Base-by-base conservation (phyloP, 1,139 yeast genomes). In the Geotrichum candidum region DNA sequence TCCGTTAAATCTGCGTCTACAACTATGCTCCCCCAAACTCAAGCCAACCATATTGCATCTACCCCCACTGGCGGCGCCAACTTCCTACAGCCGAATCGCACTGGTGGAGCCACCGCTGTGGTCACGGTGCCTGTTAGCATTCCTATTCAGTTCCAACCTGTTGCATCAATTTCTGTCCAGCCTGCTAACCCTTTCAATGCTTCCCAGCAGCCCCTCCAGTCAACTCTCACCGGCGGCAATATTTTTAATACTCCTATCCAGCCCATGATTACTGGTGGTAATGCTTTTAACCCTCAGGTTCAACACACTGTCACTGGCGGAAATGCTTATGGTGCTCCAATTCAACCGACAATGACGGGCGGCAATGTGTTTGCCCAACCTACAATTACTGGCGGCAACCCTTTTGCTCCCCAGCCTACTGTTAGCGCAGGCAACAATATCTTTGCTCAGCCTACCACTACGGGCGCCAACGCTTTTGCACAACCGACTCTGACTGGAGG, bases 171-270 rank as follows among this genome's bases (percentile, higher is more conserved):
- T 41, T 41, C 46, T 13, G 46, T 41, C 46, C 54, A 66, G 58
- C 74, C 72, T 56, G 67, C 69, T 63, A 77, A 70, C 22, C 77
- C 73, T 58, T 76, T 67, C 69, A 73, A 72, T 25, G 77, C 79
- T 1, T 74, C 73, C 53, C 73, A 76, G 5, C 71, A 67, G 38
- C 58, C 59, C 13, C 23, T 60, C 13, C 56, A 54, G 25, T 18
- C 51, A 33, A 60, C 58, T 13, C 2, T 46, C 2, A 57, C 61
- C 18, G 63, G 61, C 11, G 61, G 63, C n/a, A 56, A 56, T 35
- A 51, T 50, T 18, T 50, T 56, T 31, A 59, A 59, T n/a, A 18
- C 45, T 2, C 65, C 65, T 22, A 29, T 57, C 15, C 55, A 51
- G 41, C 13, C 51, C 23, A 54, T 51, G 51, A 10, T 22, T 2